These are phyloP conservation scores for Pseudohyphozyma bogoriensis DNA, from an alignment of 768 basidiomycete species.

Conservation along the genomic window DNA sequence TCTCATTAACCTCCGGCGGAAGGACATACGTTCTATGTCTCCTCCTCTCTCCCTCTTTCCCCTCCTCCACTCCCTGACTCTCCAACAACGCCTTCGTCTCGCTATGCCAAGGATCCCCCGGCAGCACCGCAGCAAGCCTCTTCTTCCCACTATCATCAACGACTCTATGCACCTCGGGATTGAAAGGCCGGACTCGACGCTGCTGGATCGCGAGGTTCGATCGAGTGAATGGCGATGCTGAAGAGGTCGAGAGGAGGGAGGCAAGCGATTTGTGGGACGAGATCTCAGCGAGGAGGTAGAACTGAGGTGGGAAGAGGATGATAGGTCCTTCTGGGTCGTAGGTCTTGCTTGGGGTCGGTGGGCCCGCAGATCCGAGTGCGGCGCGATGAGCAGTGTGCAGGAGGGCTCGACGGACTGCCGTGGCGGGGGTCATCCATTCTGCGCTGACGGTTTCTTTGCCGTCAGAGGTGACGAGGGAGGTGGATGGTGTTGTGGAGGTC, in stretches of 20 bases:
- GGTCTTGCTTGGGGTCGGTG: too few relatives aligned
- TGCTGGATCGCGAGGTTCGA: neutral
- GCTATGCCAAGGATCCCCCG: conserved; percentile 12
- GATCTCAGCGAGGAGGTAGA: conserved; percentile 29
- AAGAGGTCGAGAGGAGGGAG: neutral
- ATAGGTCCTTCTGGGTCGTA: conserved; percentile 9
- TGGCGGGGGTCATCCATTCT: conserved; percentile 24
- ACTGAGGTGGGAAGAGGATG: conserved; percentile 30
- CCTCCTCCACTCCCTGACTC: neutral
- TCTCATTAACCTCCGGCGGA: neutral
- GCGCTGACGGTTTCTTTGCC: conserved; percentile 24
- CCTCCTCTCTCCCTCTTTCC: neutral
- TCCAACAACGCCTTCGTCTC: neutral
- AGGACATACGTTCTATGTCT: conserved; percentile 20
- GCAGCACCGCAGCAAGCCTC: conserved; percentile 12
- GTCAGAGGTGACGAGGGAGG: conserved; percentile 12
- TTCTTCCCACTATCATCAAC: neutral
- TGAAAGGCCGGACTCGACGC: neutral
- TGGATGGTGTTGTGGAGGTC: neutral
- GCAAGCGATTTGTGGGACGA: conserved; percentile 8
- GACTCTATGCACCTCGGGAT: neutral
- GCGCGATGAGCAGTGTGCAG: too few relatives aligned
- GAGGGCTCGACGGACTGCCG: conserved; percentile 17
- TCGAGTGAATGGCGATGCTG: neutral
- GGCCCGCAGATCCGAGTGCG: too few relatives aligned